Evolutionary conservation across 371 early-diverging fungal species (phyloP), one percentile per base, ranked within the genome.

Genomic region (Rhizopus sp.): DNA sequence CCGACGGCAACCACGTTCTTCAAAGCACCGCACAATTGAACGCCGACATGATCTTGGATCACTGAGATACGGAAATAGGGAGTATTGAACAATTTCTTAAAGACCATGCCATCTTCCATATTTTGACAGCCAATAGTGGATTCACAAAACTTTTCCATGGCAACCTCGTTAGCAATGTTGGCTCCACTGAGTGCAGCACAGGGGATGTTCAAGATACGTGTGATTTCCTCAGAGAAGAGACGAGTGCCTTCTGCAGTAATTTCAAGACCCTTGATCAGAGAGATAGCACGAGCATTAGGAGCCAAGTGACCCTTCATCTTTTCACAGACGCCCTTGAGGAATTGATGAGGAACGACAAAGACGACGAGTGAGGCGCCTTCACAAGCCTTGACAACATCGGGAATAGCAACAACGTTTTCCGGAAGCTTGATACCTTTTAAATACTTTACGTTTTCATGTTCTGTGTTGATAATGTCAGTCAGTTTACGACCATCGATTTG

Each of bases 1-100:
- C 92, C 99, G 51, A 99, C 87, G 17, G 97, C 97, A n/a, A 99
- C 91, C 16, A 99, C 88, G 83, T 99, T 99, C 84, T 99, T 99
- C 38, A 99, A 73, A 3, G 99, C 97, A 61, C 99, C 99, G 76
- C 96, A 98, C 33, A 99, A 76, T 77, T 99, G 98, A 15, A 98
- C 95, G 53, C 95, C 95, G 41, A 88, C 84, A 5, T 93, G 86
- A 75, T 98, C 98, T 42, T 84, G 74, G 34, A 94, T 86, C 53
- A 88, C 87, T 71, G 82, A 86, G 68, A 96, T 88, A 48, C 82
- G 84, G 83, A 97, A 98, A 70, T 93, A 89, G 8, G 84, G 81
- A 5, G 94, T 93, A 69, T 94, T 80, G 75, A 99, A 96, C 40
- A 97, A 66, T 50, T 87, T 74, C 47, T 86, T 73, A 71, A 93